phyloP scores from a whole-genome alignment of 257 asterid genomes.

The Eustoma russellianum region DNA sequence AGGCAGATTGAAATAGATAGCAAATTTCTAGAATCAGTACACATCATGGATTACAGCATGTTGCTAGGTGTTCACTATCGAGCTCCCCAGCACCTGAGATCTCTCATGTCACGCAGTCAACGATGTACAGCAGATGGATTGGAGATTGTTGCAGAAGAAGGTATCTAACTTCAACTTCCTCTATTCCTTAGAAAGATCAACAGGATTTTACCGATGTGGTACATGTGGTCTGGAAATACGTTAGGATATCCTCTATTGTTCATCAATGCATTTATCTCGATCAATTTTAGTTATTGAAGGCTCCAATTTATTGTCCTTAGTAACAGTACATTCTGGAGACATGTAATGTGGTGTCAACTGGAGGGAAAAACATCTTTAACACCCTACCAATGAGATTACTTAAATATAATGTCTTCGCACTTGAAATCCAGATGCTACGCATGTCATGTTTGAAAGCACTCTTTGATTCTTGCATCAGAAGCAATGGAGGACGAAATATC shows the following conservation, averaged over 20 bases:
- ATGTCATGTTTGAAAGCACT: no score
- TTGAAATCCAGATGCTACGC: background rate
- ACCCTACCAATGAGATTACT: no score
- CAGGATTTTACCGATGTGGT: no score
- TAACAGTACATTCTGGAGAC: no score
- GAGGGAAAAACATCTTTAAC: background rate
- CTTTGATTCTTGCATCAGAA: no score
- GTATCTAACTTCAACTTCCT: conserved; percentile 18
- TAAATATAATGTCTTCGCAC: background rate
- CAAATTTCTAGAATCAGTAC: conserved; percentile 75
- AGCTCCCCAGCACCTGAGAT: conserved; percentile 82
- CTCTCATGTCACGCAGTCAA: conserved; percentile 43
- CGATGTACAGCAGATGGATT: conserved; percentile 51
- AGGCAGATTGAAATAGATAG: conserved; percentile 91
- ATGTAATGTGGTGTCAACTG: no score
- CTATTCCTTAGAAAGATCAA: no score
- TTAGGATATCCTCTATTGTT: no score
- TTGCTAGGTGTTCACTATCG: conserved; percentile 87
- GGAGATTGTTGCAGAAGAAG: conserved; percentile 85
- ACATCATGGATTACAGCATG: conserved; percentile 96
- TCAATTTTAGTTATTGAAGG: no score
- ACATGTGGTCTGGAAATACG: no score
- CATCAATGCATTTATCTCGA: no score
- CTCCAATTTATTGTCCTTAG: no score
- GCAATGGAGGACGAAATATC: conserved; percentile 74